Evolutionary conservation across 2,329 filamentous ascomycete genomes (phyloP).

Genomic region (Botrytis hyacinthi): DNA sequence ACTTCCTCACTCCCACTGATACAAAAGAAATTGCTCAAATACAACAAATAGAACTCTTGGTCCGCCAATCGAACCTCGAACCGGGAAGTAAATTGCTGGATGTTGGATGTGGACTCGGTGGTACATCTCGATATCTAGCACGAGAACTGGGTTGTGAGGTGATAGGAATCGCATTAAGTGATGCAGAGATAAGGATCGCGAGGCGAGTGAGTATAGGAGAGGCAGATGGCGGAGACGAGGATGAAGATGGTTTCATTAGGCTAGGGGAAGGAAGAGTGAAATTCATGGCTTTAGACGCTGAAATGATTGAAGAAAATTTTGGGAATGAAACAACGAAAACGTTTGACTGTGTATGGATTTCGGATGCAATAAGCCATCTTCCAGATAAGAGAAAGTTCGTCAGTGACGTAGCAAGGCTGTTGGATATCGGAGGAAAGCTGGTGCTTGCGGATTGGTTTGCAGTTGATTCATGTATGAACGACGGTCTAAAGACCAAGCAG

Average conservation of each 20-base stretch:
- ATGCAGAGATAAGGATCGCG: conserved; percentile 58
- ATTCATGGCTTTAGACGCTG: conserved; percentile 59
- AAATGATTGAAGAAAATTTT: conserved; percentile 57
- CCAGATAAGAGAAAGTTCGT: conserved; percentile 60
- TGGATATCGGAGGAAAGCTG: conserved; percentile 51
- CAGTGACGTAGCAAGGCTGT: conserved; percentile 48
- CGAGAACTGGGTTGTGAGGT: conserved; percentile 38
- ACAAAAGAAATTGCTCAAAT: conserved; percentile 58
- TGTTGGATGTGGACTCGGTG: conserved; percentile 60
- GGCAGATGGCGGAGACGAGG: conserved; percentile 29
- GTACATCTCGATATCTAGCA: conserved; percentile 48
- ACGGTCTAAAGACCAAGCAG: conserved; percentile 42
- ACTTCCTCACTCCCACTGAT: conserved; percentile 52
- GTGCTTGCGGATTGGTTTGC: conserved; percentile 63
- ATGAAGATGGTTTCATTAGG: conserved; percentile 39
- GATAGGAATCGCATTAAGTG: conserved; percentile 60
- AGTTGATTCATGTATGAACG: conserved; percentile 40
- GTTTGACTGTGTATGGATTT: conserved; percentile 62
- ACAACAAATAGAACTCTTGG: conserved; percentile 55
- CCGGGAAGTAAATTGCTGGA: conserved; percentile 50
- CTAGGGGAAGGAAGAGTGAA: conserved; percentile 44
- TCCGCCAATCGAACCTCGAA: conserved; percentile 47
- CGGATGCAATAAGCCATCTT: conserved; percentile 59
- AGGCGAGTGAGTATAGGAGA: conserved; percentile 46
- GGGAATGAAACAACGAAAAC: conserved; percentile 35